Conservation (phyloP, 192 early-diverging fungal species). For the Allomyces macrogynus region DNA sequence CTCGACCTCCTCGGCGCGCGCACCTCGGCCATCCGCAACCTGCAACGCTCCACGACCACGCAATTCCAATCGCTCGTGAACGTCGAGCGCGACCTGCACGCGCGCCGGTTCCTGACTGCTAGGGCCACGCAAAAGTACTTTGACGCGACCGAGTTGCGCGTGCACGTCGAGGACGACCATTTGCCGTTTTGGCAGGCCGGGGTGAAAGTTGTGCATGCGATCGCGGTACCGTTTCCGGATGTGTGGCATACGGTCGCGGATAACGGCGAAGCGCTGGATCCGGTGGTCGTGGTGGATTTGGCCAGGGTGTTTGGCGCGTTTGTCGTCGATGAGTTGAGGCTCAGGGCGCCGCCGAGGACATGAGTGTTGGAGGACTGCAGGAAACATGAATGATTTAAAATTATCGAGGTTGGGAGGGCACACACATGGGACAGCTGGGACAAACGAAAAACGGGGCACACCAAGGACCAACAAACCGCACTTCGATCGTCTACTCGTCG, state of each 20-base stretch:
- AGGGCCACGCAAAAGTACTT: slow-evolving; percentile 10
- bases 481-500: no score
- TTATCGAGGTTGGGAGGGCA: no score
- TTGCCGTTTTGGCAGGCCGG: slow-evolving; percentile 59
- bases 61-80: slow-evolving; percentile 39
- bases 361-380: no score
- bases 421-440: no score
- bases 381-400: no score
- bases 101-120: slow-evolving; percentile 13
- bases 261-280: slow-evolving; percentile 44
- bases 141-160: slow-evolving; percentile 4
- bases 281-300: slow-evolving; percentile 45
- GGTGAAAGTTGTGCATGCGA: slow-evolving; percentile 69
- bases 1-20: slow-evolving; percentile 66
- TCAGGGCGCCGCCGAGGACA: background rate
- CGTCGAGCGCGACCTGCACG: slow-evolving; percentile 47
- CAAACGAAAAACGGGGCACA: no score
- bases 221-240: slow-evolving; percentile 64
- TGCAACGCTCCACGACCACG: slow-evolving; percentile 40
- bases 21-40: slow-evolving; percentile 28
- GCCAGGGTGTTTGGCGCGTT: slow-evolving; percentile 57
- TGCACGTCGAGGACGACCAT: slow-evolving; percentile 65
- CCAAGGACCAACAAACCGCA: no score
- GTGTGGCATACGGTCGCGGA: slow-evolving; percentile 74
- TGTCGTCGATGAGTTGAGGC: slow-evolving; percentile 45